Percentiles rank a stretch among this genome's conserved stretches.
Evolutionary conservation across 1,284 basidiomycete species (phyloP).

Genomic region (Mycosarcoma maydis): DNA sequence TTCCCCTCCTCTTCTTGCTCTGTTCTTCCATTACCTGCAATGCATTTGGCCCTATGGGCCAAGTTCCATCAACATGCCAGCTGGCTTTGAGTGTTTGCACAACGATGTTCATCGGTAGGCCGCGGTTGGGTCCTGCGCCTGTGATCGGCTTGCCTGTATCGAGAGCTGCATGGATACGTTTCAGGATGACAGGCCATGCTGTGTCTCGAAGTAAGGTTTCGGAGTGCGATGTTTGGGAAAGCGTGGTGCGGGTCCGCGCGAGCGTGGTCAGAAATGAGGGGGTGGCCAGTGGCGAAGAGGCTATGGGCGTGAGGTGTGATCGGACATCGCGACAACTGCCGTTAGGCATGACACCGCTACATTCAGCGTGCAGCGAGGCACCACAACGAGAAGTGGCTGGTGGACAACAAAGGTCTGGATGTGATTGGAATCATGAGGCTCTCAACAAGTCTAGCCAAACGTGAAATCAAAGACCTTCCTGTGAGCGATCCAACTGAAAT

Average conservation of each 20-base stretch:
- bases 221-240: slow-evolving; percentile 14
- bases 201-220: slow-evolving; percentile 17
- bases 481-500: no score
- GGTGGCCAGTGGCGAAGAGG: slow-evolving; percentile 6
- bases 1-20: background rate
- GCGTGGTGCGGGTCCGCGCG: slow-evolving; percentile 2
- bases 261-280: slow-evolving; percentile 16
- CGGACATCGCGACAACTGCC: slow-evolving; percentile 10
- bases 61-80: slow-evolving; percentile 44
- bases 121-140: slow-evolving; percentile 29
- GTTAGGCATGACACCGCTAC: slow-evolving; percentile 12
- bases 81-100: slow-evolving; percentile 31
- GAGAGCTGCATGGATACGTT: slow-evolving; percentile 25
- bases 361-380: background rate
- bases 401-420: no score
- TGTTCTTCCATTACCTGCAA: slow-evolving; percentile 26
- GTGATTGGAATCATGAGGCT: no score
- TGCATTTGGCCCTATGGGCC: slow-evolving; percentile 36
- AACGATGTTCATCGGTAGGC: slow-evolving; percentile 30
- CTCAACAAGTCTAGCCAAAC: no score
- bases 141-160: slow-evolving; percentile 29
- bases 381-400: no score
- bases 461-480: no score
- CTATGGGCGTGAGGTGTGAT: background rate
- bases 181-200: slow-evolving; percentile 30